These are phyloP conservation scores for Helianthus tuberosus DNA, from an alignment of 129 eudicot genomes.

Conservation along the genomic window DNA sequence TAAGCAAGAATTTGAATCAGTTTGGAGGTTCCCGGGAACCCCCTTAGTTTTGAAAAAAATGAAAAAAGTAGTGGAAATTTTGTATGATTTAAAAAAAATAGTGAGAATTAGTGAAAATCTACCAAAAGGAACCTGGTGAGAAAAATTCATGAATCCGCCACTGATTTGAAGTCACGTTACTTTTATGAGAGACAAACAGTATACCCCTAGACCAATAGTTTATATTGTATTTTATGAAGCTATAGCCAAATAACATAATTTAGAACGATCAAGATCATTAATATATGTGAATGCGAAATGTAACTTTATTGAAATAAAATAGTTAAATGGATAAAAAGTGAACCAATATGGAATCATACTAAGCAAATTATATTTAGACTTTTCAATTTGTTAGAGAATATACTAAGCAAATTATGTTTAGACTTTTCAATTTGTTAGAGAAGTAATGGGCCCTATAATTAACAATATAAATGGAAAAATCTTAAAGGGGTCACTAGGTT, in stretches of 20 bases:
- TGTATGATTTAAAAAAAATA: too few species aligned
- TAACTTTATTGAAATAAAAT: neutral
- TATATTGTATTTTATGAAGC: neutral
- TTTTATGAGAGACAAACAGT: too few species aligned
- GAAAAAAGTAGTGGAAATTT: too few species aligned
- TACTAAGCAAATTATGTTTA: neutral
- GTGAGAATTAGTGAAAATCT: too few species aligned
- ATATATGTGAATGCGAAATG: neutral
- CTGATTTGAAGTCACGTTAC: too few species aligned
- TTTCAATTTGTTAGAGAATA: neutral
- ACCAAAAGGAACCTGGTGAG: too few species aligned
- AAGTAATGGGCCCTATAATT: neutral
- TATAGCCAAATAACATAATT: neutral
- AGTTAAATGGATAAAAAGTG: neutral
- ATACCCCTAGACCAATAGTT: neutral
- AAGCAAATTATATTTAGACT: neutral
- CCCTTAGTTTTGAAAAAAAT: too few species aligned
- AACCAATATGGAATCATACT: neutral
- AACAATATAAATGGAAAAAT: conserved; percentile 5
- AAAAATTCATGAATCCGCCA: too few species aligned
- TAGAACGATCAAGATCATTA: neutral
- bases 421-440: neutral
- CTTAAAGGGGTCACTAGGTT: neutral
- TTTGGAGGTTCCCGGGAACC: too few species aligned
- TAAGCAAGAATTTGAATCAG: too few species aligned